Evolutionary conservation across 73 alveolate species (phyloP).

Genomic region (Uronychia binucleata): DNA sequence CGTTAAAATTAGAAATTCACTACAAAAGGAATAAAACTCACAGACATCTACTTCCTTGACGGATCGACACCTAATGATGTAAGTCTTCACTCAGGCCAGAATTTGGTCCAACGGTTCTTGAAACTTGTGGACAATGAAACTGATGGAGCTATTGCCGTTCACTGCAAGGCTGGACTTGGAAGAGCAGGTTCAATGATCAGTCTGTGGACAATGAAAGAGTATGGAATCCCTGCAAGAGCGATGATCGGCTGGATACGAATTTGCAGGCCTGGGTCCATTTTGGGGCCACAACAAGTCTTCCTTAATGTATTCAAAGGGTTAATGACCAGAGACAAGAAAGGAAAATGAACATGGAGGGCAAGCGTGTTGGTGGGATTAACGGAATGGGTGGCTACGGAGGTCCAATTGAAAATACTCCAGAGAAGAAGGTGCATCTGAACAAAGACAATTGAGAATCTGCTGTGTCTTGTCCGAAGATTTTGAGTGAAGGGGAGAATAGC

Average conservation of each 20-base stretch:
- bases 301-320: neutral
- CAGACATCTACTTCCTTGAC: constrained; percentile 92
- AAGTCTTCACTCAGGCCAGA: constrained; percentile 62
- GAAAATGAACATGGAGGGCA: neutral
- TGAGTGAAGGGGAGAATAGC: neutral
- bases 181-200: constrained; percentile 96
- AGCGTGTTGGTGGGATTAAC: too few relatives aligned
- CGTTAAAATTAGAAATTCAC: constrained; percentile 41
- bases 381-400: neutral
- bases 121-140: constrained; percentile 82
- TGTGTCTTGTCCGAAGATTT: neutral
- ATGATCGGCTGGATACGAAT: constrained; percentile 88
- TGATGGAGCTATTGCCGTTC: constrained; percentile 94
- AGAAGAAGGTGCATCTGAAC: neutral
- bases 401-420: neutral
- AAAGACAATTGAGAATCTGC: neutral
- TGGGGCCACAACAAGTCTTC: constrained; percentile 76
- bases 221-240: constrained; percentile 77
- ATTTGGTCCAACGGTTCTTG: constrained; percentile 73
- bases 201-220: constrained; percentile 71
- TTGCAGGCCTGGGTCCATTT: constrained; percentile 89
- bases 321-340: neutral
- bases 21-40: constrained; percentile 80
- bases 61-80: constrained; percentile 90
- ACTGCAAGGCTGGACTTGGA: constrained; percentile 98